phyloP scores from a whole-genome alignment of 148 eudicot genomes.

The Polygonum maritimum region DNA sequence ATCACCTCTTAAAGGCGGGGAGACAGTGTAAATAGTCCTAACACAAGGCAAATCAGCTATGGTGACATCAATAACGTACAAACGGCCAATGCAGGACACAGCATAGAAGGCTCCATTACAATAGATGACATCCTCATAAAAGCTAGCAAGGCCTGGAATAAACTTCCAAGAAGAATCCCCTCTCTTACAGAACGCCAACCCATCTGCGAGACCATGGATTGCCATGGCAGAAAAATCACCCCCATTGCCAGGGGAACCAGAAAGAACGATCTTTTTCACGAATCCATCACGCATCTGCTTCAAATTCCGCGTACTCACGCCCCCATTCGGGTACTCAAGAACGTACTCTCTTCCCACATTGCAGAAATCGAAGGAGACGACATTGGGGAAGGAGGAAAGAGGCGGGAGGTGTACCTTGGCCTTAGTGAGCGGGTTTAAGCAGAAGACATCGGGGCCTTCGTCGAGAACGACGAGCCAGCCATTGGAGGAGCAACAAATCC shows the following conservation, averaged over 20 bases:
- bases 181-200: conserved; percentile 46
- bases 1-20: conserved; percentile 35
- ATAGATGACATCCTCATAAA: conserved; percentile 57
- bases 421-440: conserved; percentile 47
- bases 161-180: conserved; percentile 44
- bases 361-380: conserved; percentile 30
- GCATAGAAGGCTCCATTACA: conserved; percentile 42
- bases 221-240: conserved; percentile 33
- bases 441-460: conserved; percentile 40
- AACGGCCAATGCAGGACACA: conserved; percentile 40
- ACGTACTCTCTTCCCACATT: conserved; percentile 53
- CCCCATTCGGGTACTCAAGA: conserved; percentile 17
- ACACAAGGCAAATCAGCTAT: conserved; percentile 15
- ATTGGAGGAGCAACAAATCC: conserved; percentile 57
- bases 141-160: conserved; percentile 25
- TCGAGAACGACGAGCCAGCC: conserved; percentile 48
- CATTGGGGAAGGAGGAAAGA: conserved; percentile 55
- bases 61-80: conserved; percentile 34
- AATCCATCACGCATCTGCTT: conserved; percentile 46
- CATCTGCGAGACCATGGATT: conserved; percentile 28
- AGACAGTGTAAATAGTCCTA: conserved; percentile 15
- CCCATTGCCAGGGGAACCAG: conserved; percentile 29
- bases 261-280: conserved; percentile 52
- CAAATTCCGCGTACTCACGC: conserved; percentile 23
- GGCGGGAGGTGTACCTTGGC: conserved; percentile 35